Conservation (phyloP, 2,329 filamentous ascomycete genomes). For the Alternaria triticimaculans region DNA sequence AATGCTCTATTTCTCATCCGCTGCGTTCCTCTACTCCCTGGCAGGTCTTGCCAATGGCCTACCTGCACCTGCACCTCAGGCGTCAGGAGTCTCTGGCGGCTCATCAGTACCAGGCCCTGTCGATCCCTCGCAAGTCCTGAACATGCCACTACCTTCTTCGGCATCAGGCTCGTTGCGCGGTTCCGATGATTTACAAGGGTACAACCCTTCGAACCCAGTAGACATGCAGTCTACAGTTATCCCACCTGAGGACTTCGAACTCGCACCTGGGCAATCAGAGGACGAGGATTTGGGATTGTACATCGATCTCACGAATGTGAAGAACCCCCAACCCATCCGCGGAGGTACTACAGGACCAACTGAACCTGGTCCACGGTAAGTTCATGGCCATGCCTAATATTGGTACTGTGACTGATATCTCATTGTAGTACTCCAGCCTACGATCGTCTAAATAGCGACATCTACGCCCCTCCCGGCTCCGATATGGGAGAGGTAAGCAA, state of each 20-base stretch:
- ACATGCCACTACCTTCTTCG: slow-evolving; percentile 33
- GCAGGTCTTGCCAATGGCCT: slow-evolving; percentile 12
- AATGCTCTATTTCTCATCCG: slow-evolving; percentile 3
- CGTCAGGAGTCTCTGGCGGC: background rate
- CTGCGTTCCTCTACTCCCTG: background rate
- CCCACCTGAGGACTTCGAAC: slow-evolving; percentile 44
- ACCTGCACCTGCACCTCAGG: slow-evolving; percentile 10
- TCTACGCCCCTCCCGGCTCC: slow-evolving; percentile 49
- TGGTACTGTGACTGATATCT: accelerated
- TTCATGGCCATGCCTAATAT: background rate
- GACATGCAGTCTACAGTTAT: slow-evolving; percentile 43
- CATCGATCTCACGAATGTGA: slow-evolving; percentile 47
- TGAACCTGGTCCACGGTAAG: slow-evolving; percentile 47
- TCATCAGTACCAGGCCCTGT: slow-evolving; percentile 6
- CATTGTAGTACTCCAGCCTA: slow-evolving; percentile 20
- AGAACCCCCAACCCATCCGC: slow-evolving; percentile 52
- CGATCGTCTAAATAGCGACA: slow-evolving; percentile 50
- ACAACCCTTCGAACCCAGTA: slow-evolving; percentile 40
- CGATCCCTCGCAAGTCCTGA: slow-evolving; percentile 12
- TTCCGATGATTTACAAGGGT: slow-evolving; percentile 40
- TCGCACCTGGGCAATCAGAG: slow-evolving; percentile 47
- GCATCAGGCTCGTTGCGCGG: slow-evolving; percentile 48
- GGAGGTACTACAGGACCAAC: slow-evolving; percentile 48
- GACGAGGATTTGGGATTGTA: slow-evolving; percentile 49
- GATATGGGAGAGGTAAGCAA: slow-evolving; percentile 50